Evolutionary conservation across 306 rosid genomes (phyloP).

Genomic region (Notholithocarpus densiflorus): DNA sequence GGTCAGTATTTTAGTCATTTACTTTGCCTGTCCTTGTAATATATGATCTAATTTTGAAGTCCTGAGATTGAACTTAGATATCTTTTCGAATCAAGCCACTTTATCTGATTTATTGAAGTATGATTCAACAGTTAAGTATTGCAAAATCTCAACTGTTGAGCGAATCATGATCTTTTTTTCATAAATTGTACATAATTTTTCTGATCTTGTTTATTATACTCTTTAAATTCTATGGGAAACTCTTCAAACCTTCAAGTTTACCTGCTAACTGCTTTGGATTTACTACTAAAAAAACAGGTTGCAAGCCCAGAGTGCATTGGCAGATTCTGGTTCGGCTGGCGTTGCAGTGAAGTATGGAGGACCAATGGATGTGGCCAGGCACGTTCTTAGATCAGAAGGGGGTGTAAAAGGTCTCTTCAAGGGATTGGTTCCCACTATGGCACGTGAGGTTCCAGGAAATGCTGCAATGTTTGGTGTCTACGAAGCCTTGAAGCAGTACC

Average conservation of each 20-base stretch:
- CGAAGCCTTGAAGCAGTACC: slow-evolving; percentile 60
- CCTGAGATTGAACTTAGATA: neutral
- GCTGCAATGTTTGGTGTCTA: slow-evolving; percentile 94
- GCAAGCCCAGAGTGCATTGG: slow-evolving; percentile 92
- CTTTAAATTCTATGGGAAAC: neutral
- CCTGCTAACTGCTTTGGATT: neutral
- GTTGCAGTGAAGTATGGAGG: slow-evolving; percentile 80
- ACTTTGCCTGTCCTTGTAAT: slow-evolving; percentile 2
- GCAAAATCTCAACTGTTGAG: too few relatives aligned
- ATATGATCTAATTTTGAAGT: neutral
- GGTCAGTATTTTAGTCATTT: slow-evolving; percentile 37
- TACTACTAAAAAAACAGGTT: slow-evolving; percentile 44
- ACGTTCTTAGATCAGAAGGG: slow-evolving; percentile 78
- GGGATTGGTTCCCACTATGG: slow-evolving; percentile 87
- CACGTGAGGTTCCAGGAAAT: slow-evolving; percentile 91
- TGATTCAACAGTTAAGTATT: too few relatives aligned
- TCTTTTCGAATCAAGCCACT: neutral
- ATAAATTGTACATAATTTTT: too few relatives aligned
- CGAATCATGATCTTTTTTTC: too few relatives aligned
- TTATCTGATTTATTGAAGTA: too few relatives aligned
- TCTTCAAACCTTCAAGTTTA: neutral
- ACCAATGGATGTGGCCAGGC: slow-evolving; percentile 90
- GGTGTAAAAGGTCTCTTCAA: slow-evolving; percentile 84
- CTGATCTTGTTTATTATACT: too few relatives aligned
- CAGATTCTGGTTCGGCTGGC: slow-evolving; percentile 46